Percentiles rank a stretch among this genome's conserved stretches.
These are phyloP conservation scores for Fusarium sp. DNA, from an alignment of 2,329 filamentous ascomycete species.

Conservation along the genomic window DNA sequence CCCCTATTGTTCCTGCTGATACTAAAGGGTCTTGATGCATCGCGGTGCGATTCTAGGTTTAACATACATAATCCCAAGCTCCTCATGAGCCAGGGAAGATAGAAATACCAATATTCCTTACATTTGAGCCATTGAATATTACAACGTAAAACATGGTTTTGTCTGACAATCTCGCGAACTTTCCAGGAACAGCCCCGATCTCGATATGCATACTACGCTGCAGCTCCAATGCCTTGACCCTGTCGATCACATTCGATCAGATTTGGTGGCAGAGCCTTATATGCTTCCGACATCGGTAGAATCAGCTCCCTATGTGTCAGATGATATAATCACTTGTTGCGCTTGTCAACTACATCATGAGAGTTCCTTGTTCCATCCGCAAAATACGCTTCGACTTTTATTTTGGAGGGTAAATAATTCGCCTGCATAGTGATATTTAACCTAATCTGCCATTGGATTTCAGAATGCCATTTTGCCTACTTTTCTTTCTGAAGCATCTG, in stretches of 20 bases:
- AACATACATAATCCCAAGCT: not conserved
- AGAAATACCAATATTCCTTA: conserved; percentile 34
- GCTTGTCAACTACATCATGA: not conserved
- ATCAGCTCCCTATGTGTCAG: not conserved
- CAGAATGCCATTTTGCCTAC: too few species aligned
- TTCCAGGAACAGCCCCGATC: not conserved
- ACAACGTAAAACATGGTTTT: not conserved
- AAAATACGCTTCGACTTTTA: not conserved
- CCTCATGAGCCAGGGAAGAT: conserved; percentile 2
- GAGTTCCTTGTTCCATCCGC: not conserved
- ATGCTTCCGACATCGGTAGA: conserved; percentile 3
- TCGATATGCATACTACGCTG: not conserved
- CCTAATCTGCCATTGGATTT: not conserved
- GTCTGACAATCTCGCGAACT: not conserved
- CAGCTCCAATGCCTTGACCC: not conserved
- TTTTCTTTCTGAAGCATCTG: not conserved
- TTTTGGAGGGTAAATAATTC: not conserved
- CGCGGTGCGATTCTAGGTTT: conserved; percentile 8
- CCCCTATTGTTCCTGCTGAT: not conserved
- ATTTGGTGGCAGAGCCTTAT: not conserved
- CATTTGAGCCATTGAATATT: not conserved
- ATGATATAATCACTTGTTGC: not conserved
- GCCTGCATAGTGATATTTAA: not conserved
- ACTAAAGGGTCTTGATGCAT: not conserved
- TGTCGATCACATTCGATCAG: conserved; percentile 3